These are phyloP conservation scores for Arthrobotrys musiformis DNA, from an alignment of 2,329 filamentous ascomycete species.

Conservation along the genomic window DNA sequence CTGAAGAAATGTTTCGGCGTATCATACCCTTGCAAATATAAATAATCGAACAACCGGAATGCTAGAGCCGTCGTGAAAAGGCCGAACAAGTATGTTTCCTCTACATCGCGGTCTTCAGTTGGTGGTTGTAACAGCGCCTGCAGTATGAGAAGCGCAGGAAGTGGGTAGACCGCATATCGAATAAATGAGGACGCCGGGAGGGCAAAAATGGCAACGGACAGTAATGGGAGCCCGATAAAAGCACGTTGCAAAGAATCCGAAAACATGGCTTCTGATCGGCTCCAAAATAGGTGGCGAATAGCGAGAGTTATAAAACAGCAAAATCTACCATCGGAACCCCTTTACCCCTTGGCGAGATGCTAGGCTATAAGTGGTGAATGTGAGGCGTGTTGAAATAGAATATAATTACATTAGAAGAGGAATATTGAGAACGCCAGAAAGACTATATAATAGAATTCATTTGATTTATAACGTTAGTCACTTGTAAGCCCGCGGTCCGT, in stretches of 20 bases:
- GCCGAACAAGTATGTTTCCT: slow-evolving; percentile 39
- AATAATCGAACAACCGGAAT: slow-evolving; percentile 27
- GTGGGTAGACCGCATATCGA: slow-evolving; percentile 21
- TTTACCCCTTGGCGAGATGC: not conserved
- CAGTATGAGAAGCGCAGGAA: slow-evolving; percentile 16
- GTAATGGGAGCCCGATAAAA: slow-evolving; percentile 26
- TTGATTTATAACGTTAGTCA: not conserved
- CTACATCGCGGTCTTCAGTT: not conserved
- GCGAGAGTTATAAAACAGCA: not conserved
- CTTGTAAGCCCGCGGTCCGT: not conserved
- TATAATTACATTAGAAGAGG: no score
- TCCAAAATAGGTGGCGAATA: not conserved
- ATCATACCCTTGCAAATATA: slow-evolving; percentile 45
- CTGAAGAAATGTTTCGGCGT: slow-evolving; percentile 29
- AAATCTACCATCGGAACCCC: not conserved
- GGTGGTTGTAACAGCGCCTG: slow-evolving; percentile 25
- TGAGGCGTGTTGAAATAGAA: not conserved
- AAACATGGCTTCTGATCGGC: not conserved
- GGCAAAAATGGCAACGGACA: slow-evolving; percentile 13
- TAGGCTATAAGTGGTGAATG: not conserved
- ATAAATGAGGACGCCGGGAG: slow-evolving; percentile 27
- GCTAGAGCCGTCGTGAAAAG: slow-evolving; percentile 15
- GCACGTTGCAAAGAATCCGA: slow-evolving; percentile 17
- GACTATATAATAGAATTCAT: not conserved
- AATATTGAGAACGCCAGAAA: no score